Base-by-base conservation (phyloP, 805 yeast species). In the Metschnikowia lochheadii region DNA sequence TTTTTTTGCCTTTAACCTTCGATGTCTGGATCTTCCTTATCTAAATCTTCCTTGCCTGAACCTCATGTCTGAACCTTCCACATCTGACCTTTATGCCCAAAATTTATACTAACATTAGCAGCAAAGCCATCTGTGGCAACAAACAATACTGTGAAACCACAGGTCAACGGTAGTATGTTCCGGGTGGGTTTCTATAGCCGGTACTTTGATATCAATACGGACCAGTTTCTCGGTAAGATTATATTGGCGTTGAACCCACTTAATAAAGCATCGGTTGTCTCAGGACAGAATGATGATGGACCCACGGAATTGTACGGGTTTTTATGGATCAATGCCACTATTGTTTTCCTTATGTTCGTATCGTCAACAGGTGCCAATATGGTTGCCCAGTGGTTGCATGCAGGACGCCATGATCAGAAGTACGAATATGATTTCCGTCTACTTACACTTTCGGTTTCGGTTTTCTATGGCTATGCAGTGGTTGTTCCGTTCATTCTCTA, bases 251-350 rank as follows among this genome's bases (percentile, higher is more conserved):
- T 84, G 38, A 84, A 86, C 57, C 87, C 91, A 15, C 56, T 76
- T 38, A 60, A 67, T 56, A 54, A 60, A 14, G 50, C 62, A 1
- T 60, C 64, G 18, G 61, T 56, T 13, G 58, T 48, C 2, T 40
- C 48, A 1, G 29, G 48, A 2, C 52, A 50, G 36, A 33, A 49
- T 20, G 62, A 65, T 14, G 75, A 75, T 37, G 73, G 75, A 14
- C 52, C 56, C 8, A 63, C 69, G 1, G 98, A 91, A 61, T 69
- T 91, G 48, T 92, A 89, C 65, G 97, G 97, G 0, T 86, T 95
- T 6, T 72, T 89, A 17, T 91, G 98, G 98, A 83, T 91, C 40
- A 87, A 92, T 11, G 89, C 90, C 0, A 85, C 96, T 0, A 80
- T 89, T 45, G 81, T 88, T 0, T 81, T 87, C 56, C 71, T 84